A percentile compares a stretch with the other conserved stretches of the same genome.
Conservation (phyloP, 1,284 basidiomycete species). For the Fomes fomentarius region DNA sequence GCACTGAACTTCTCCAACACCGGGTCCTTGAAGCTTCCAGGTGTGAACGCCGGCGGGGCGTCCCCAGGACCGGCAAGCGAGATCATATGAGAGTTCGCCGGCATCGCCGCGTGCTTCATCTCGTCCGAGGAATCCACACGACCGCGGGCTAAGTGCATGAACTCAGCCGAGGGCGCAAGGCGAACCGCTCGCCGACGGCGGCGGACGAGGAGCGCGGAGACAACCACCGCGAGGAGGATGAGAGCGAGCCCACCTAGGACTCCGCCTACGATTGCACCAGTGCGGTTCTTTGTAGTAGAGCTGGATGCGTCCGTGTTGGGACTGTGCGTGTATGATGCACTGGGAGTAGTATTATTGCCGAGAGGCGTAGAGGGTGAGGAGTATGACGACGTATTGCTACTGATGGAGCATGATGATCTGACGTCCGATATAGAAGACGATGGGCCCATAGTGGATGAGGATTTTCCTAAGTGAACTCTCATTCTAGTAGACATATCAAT, state of each 20-base stretch:
- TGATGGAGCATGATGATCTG: too few species aligned
- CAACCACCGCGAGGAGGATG: constrained; percentile 3
- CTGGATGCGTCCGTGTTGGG: too few species aligned
- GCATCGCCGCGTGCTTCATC: constrained; percentile 1
- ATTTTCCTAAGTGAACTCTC: too few species aligned
- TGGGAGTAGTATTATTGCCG: too few species aligned
- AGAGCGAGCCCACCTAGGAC: constrained; percentile 18
- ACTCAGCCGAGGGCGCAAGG: constrained; percentile 26
- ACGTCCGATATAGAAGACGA: too few species aligned
- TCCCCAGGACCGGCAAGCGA: constrained; percentile 17
- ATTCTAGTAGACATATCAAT: too few species aligned
- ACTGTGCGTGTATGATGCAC: too few species aligned
- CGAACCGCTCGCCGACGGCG: constrained; percentile 14
- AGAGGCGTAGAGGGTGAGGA: too few species aligned
- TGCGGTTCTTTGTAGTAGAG: background rate
- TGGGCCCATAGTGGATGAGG: background rate
- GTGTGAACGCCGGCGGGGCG: constrained; percentile 29
- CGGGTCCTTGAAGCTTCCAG: constrained; percentile 25
- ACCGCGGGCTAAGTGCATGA: constrained; percentile 15
- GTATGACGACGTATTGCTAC: too few species aligned
- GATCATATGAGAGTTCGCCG: background rate
- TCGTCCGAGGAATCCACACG: background rate
- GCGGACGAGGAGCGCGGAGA: constrained; percentile 4
- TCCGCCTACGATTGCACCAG: constrained; percentile 23
- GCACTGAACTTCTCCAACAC: constrained; percentile 28